phyloP scores from a whole-genome alignment of 345 rosid species.

The Syzygium aqueum region DNA sequence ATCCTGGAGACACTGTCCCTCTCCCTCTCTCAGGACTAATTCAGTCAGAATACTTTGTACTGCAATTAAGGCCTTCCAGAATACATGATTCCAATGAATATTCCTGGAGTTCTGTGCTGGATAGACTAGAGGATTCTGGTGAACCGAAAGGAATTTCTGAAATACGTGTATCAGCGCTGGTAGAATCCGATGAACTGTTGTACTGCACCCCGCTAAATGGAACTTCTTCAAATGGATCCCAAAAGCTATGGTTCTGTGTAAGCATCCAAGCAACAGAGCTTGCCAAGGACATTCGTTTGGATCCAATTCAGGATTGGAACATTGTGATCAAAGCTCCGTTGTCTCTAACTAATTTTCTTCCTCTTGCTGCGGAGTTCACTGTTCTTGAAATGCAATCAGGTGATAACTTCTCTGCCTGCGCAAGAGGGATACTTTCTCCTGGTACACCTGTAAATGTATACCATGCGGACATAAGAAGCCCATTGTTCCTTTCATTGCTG shows the following conservation, averaged over 20 bases:
- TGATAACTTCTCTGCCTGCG: constrained; percentile 53
- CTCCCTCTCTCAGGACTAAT: constrained; percentile 66
- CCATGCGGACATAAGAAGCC: constrained; percentile 61
- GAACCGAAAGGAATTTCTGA: constrained; percentile 31
- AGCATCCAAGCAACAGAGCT: constrained; percentile 68
- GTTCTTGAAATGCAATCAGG: constrained; percentile 59
- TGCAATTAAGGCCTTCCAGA: constrained; percentile 56
- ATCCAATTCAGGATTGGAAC: constrained; percentile 90
- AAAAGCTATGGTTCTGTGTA: constrained; percentile 70
- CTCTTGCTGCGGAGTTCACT: constrained; percentile 75
- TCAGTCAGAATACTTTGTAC: constrained; percentile 46
- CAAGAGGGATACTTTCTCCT: constrained; percentile 57
- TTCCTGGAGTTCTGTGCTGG: constrained; percentile 82
- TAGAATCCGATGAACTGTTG: constrained; percentile 60
- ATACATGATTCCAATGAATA: constrained; percentile 34
- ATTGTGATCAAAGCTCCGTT: constrained; percentile 80
- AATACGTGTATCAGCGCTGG: constrained; percentile 59
- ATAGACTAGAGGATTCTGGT: constrained; percentile 20
- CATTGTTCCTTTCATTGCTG: constrained; percentile 62
- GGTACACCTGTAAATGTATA: constrained; percentile 70
- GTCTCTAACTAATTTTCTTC: constrained; percentile 73
- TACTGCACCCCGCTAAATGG: constrained; percentile 54
- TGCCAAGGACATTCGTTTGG: constrained; percentile 63
- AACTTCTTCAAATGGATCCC: constrained; percentile 46
- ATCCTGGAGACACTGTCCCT: constrained; percentile 63